Conservation (phyloP, 345 rosid genomes). For the Jatropha curcas region DNA sequence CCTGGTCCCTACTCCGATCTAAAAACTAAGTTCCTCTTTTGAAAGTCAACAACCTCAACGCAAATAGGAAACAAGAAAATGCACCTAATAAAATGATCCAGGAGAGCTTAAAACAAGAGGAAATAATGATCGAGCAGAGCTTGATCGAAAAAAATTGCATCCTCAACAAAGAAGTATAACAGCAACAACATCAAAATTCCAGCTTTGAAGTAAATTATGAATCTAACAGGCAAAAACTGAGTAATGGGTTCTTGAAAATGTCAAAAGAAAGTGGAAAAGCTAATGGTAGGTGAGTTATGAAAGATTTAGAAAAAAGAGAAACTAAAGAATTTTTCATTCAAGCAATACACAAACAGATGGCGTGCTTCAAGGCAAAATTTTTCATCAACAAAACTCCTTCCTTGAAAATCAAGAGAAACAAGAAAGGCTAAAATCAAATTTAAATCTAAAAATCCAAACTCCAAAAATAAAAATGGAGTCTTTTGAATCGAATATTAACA, state of each 20-base stretch:
- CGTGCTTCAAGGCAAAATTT: too few relatives aligned
- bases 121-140: too few relatives aligned
- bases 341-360: too few relatives aligned
- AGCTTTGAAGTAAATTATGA: slow-evolving; percentile 20
- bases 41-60: too few relatives aligned
- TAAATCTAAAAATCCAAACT: neutral
- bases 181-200: neutral
- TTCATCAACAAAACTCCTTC: too few relatives aligned
- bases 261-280: slow-evolving; percentile 5
- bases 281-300: neutral
- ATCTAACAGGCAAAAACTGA: neutral
- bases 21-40: too few relatives aligned
- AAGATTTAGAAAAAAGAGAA: neutral
- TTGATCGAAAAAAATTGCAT: too few relatives aligned
- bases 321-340: slow-evolving; percentile 1
- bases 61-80: too few relatives aligned
- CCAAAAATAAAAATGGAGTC: slow-evolving; percentile 19
- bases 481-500: slow-evolving; percentile 14
- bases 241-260: slow-evolving; percentile 9
- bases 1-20: too few relatives aligned
- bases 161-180: slow-evolving; percentile 5
- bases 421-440: neutral
- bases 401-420: neutral
- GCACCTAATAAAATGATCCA: too few relatives aligned
- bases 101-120: too few relatives aligned